Percentiles rank a stretch among this genome's conserved stretches.
Evolutionary conservation across 441 rosid genomes (phyloP).

Genomic region (Daphne laureola): DNA sequence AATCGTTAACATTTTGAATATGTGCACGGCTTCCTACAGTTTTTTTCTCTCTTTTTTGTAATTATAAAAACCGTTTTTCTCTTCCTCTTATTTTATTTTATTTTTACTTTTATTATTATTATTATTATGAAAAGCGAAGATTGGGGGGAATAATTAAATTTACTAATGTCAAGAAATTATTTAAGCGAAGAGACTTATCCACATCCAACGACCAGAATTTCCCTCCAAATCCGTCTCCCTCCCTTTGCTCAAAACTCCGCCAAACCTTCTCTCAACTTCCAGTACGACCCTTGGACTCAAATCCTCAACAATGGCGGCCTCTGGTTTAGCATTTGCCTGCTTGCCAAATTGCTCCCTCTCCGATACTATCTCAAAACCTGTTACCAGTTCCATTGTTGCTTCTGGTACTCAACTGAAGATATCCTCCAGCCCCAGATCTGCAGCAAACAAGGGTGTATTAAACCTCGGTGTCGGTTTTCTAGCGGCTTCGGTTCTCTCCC

Average conservation of each 20-base stretch:
- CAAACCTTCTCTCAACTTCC: neutral
- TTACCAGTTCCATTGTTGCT: constrained; percentile 16
- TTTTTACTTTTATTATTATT: no score
- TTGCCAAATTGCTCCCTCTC: constrained; percentile 15
- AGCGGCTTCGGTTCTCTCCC: constrained; percentile 54
- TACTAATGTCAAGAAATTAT: constrained; percentile 9
- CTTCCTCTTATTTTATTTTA: no score
- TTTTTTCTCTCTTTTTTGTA: no score
- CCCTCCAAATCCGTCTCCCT: constrained; percentile 4
- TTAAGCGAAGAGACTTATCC: constrained; percentile 17
- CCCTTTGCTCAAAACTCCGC: neutral
- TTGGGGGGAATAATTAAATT: neutral
- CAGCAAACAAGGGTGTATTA: constrained; percentile 26
- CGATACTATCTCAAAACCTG: constrained; percentile 12
- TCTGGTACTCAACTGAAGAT: constrained; percentile 22
- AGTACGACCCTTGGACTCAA: no score
- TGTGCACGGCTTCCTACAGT: no score
- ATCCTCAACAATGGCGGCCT: constrained; percentile 32
- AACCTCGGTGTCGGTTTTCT: constrained; percentile 55
- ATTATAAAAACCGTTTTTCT: no score
- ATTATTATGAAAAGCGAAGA: no score
- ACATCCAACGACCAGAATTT: constrained; percentile 20
- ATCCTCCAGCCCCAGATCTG: constrained; percentile 12
- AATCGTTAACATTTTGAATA: no score
- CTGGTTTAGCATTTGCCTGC: constrained; percentile 33